A percentile compares a stretch with the other conserved stretches of the same genome.
phyloP scores from a whole-genome alignment of 345 rosid species.

The Eucalyptus polyanthemos region DNA sequence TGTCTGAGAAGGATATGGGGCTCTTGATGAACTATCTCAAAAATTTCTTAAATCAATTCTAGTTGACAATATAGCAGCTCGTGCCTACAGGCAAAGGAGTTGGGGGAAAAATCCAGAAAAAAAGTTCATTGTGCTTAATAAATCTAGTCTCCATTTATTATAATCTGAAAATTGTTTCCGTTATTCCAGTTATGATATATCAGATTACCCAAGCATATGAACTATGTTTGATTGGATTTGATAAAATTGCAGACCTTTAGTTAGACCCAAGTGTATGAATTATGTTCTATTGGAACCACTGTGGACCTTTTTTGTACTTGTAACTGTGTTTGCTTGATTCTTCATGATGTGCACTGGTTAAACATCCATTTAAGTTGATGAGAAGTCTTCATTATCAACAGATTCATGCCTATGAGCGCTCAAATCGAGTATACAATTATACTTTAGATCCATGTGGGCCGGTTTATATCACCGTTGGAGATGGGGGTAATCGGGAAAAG shows the following conservation, averaged over 20 bases:
- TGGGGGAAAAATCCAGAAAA: background rate
- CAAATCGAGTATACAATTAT: conserved; percentile 84
- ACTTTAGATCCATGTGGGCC: conserved; percentile 75
- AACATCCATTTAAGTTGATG: background rate
- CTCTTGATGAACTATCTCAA: background rate
- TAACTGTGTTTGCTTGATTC: background rate
- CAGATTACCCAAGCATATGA: background rate
- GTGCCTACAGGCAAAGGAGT: background rate
- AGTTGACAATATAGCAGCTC: background rate
- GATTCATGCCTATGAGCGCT: conserved; percentile 95
- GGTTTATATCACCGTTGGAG: conserved; percentile 59
- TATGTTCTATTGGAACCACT: background rate
- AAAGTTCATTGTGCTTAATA: background rate
- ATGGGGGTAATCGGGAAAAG: conserved; percentile 68
- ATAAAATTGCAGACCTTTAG: background rate
- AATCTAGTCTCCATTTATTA: background rate
- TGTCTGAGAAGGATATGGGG: background rate
- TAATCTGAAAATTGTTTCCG: background rate
- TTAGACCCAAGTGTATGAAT: background rate
- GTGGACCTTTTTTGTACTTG: background rate
- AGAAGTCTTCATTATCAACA: background rate
- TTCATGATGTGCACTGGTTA: background rate
- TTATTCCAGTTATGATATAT: background rate
- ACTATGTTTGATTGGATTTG: background rate
- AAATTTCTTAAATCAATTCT: background rate